Conservation (phyloP, 495 filamentous ascomycete genomes). For the Daldinia bambusicola region DNA sequence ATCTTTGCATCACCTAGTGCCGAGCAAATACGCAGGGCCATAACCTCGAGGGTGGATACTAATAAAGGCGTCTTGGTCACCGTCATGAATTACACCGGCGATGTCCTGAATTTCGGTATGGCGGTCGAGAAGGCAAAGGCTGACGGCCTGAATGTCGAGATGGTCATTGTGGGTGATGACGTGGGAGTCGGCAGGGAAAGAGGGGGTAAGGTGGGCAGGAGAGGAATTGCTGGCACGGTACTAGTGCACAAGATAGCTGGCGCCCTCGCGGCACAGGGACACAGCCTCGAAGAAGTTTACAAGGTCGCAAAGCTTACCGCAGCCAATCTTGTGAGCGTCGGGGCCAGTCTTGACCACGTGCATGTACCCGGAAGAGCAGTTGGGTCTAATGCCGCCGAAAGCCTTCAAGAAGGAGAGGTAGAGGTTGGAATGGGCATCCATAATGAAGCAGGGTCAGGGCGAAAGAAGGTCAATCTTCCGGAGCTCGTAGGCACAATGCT, state of each 20-base stretch:
- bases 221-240: slow-evolving; percentile 92
- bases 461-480: slow-evolving; percentile 71
- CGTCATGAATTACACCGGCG: slow-evolving; percentile 79
- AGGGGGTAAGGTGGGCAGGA: slow-evolving; percentile 88
- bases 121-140: slow-evolving; percentile 92
- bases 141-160: slow-evolving; percentile 80
- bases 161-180: slow-evolving; percentile 96
- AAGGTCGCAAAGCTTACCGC: slow-evolving; percentile 76
- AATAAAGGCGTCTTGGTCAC: slow-evolving; percentile 77
- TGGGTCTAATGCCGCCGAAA: slow-evolving; percentile 56
- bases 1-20: slow-evolving; percentile 93
- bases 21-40: slow-evolving; percentile 83
- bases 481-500: slow-evolving; percentile 83
- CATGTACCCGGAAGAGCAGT: slow-evolving; percentile 84
- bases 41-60: slow-evolving; percentile 74
- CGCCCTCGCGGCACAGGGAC: slow-evolving; percentile 81
- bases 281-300: slow-evolving; percentile 71
- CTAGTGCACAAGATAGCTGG: slow-evolving; percentile 90
- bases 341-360: slow-evolving; percentile 85
- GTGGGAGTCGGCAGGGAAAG: slow-evolving; percentile 86
- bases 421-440: slow-evolving; percentile 99
- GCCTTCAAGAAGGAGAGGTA: slow-evolving; percentile 74
- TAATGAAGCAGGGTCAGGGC: slow-evolving; percentile 89
- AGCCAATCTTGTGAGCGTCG: slow-evolving; percentile 84
- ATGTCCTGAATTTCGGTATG: slow-evolving; percentile 95